phyloP scores from a whole-genome alignment of 768 basidiomycete genomes.

The Macrolepiota dolichaula region DNA sequence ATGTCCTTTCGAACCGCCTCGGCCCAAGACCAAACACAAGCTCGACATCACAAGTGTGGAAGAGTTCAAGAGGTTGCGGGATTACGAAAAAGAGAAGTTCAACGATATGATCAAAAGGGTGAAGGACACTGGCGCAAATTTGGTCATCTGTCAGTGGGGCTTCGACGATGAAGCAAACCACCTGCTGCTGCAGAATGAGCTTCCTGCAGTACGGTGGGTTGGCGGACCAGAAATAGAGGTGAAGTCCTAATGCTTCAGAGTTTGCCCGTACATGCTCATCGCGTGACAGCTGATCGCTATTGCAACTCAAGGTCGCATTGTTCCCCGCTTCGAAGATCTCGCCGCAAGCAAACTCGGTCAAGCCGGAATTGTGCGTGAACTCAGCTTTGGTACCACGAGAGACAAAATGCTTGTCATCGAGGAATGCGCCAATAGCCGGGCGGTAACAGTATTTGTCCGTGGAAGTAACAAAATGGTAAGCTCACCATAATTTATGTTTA shows the following conservation, averaged over 20 bases:
- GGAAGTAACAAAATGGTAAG: slow-evolving; percentile 98
- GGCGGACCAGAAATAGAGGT: slow-evolving; percentile 99
- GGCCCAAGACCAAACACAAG: slow-evolving; percentile 99
- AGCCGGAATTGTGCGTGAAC: slow-evolving; percentile 90
- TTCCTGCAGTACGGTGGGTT: slow-evolving; percentile 98
- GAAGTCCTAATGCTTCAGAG: not conserved
- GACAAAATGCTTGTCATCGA: slow-evolving; percentile 99
- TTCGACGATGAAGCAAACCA: slow-evolving; percentile 99
- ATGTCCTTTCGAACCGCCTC: slow-evolving; percentile 97
- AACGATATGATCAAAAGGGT: slow-evolving; percentile 95
- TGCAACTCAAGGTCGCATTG: slow-evolving; percentile 96
- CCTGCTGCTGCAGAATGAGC: slow-evolving; percentile 93
- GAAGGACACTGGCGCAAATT: slow-evolving; percentile 94
- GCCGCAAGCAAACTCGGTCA: slow-evolving; percentile 86
- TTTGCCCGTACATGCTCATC: not conserved
- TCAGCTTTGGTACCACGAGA: slow-evolving; percentile 95
- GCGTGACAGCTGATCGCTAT: slow-evolving; percentile 87
- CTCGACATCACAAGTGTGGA: slow-evolving; percentile 95
- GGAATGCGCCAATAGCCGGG: slow-evolving; percentile 94
- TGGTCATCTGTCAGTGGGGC: slow-evolving; percentile 99
- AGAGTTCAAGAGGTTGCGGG: slow-evolving; percentile 91
- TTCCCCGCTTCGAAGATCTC: slow-evolving; percentile 96
- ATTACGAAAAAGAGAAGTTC: slow-evolving; percentile 97
- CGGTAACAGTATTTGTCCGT: slow-evolving; percentile 95
- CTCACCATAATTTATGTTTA: not conserved